These are phyloP conservation scores for Sporothrix mexicana DNA, from an alignment of 2,329 filamentous ascomycete species.

Conservation along the genomic window DNA sequence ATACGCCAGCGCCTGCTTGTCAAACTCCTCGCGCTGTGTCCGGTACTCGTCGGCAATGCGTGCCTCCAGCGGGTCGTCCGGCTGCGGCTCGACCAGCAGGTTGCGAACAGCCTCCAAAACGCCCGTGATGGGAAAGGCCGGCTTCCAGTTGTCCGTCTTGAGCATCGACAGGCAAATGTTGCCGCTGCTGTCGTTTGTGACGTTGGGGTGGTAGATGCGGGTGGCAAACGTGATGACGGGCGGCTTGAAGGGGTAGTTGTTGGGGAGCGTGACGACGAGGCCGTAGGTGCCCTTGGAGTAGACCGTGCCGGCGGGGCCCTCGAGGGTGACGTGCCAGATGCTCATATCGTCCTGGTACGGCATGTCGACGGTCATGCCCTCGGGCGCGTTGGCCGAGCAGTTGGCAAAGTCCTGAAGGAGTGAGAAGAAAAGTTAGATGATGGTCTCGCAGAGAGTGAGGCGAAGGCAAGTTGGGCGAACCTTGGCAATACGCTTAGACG, in stretches of 20 bases:
- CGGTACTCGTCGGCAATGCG: conserved; percentile 85
- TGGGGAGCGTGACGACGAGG: conserved; percentile 73
- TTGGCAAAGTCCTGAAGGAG: conserved; percentile 58
- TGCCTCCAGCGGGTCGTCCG: conserved; percentile 86
- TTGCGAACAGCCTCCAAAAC: conserved; percentile 79
- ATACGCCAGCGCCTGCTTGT: conserved; percentile 76
- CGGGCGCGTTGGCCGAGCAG: conserved; percentile 54
- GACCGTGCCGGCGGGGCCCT: conserved; percentile 52
- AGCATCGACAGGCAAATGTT: conserved; percentile 86
- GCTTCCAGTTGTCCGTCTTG: conserved; percentile 90
- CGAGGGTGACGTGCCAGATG: conserved; percentile 58
- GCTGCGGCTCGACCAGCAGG: conserved; percentile 79
- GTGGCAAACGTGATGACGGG: conserved; percentile 80
- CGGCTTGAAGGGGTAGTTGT: conserved; percentile 89
- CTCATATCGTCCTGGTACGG: conserved; percentile 56
- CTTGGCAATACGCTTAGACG: conserved; percentile 40
- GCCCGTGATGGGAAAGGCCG: conserved; percentile 73
- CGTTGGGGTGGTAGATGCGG: conserved; percentile 94
- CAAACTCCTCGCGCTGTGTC: conserved; percentile 69
- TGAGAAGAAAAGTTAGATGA: background rate
- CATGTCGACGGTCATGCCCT: conserved; percentile 55
- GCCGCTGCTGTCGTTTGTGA: conserved; percentile 84
- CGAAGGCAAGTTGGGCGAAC: conserved; percentile 20
- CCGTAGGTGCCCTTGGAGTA: conserved; percentile 74
- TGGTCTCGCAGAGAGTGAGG: background rate